Conservation (phyloP, 768 basidiomycete species). For the Grammothele lineata region DNA sequence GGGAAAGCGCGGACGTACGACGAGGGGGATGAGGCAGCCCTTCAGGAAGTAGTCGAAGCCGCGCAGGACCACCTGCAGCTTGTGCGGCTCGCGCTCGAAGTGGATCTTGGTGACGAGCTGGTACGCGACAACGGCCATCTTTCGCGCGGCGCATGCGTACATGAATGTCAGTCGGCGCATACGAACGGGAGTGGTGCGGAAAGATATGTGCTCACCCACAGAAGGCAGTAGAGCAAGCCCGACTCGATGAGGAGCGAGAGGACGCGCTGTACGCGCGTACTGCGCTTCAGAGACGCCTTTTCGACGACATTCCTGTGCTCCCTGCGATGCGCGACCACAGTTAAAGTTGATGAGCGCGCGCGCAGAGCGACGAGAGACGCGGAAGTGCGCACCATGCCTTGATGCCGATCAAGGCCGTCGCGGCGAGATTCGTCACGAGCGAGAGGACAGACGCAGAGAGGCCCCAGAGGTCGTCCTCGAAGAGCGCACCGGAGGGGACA, state of each 20-base stretch:
- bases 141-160: no score
- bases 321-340: no score
- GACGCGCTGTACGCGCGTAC: neutral
- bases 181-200: no score
- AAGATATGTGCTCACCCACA: neutral
- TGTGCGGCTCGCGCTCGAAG: no score
- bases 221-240: neutral
- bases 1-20: neutral
- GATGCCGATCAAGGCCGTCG: neutral
- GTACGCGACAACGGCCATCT: neutral
- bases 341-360: no score
- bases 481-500: neutral
- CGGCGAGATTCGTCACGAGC: neutral
- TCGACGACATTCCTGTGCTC: neutral
- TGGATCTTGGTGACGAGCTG: neutral
- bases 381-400: neutral
- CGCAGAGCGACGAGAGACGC: no score
- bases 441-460: slow-evolving; percentile 1
- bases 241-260: neutral
- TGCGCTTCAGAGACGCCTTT: neutral
- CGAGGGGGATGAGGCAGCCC: neutral
- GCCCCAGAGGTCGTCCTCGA: neutral
- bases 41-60: neutral
- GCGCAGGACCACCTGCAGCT: neutral
- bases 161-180: no score